These are phyloP conservation scores for Monilinia laxa DNA, from an alignment of 2,329 filamentous ascomycete species.

Conservation along the genomic window DNA sequence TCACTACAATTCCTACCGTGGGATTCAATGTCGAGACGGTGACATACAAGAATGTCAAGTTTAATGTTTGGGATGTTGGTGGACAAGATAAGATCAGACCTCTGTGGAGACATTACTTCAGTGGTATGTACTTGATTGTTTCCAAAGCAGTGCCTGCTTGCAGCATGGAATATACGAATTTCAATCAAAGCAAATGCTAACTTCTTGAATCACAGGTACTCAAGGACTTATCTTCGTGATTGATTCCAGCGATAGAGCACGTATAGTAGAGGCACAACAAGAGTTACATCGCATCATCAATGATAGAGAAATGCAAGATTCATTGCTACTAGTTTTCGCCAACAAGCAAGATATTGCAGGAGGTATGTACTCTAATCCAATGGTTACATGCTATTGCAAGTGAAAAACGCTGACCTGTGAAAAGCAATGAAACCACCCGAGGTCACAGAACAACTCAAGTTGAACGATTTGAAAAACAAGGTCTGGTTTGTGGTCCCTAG, in stretches of 20 bases:
- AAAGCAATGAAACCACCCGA: slow-evolving; percentile 76
- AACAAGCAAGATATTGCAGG: slow-evolving; percentile 97
- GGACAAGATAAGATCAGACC: slow-evolving; percentile 98
- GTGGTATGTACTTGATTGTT: slow-evolving; percentile 52
- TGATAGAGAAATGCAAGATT: slow-evolving; percentile 96
- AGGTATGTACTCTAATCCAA: slow-evolving; percentile 50
- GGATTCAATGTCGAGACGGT: slow-evolving; percentile 99
- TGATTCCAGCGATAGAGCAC: slow-evolving; percentile 86
- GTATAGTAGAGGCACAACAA: slow-evolving; percentile 89
- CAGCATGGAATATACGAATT: not conserved
- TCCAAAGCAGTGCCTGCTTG: not conserved
- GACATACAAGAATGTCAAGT: slow-evolving; percentile 99
- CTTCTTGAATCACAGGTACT: slow-evolving; percentile 59
- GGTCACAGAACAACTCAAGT: slow-evolving; percentile 73
- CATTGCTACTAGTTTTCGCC: slow-evolving; percentile 89
- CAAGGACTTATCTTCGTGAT: slow-evolving; percentile 99
- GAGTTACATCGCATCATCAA: slow-evolving; percentile 97
- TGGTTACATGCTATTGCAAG: not conserved
- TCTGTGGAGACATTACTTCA: slow-evolving; percentile 97
- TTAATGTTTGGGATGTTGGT: slow-evolving; percentile 98
- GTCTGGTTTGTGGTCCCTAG: slow-evolving; percentile 83
- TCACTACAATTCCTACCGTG: slow-evolving; percentile 97
- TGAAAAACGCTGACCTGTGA: slow-evolving; percentile 1
- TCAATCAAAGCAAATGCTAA: slow-evolving; percentile 17
- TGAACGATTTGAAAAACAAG: slow-evolving; percentile 77